A percentile compares a stretch with the other conserved stretches of the same genome.
These are phyloP conservation scores for Setaria viridis DNA, from an alignment of 202 grass and related monocot genomes.

Conservation along the genomic window DNA sequence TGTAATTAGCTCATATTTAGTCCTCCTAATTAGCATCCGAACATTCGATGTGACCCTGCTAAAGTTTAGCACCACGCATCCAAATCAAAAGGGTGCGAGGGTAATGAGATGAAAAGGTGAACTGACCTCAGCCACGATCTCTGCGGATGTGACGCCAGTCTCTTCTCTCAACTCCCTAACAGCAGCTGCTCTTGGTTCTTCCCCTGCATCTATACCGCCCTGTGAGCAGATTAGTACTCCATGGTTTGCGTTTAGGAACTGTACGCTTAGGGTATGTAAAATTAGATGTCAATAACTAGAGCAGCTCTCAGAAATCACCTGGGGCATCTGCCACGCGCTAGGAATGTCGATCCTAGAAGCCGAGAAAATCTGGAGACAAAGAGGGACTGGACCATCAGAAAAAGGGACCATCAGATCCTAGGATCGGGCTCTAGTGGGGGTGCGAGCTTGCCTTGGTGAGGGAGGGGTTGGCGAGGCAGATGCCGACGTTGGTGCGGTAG, in stretches of 20 bases:
- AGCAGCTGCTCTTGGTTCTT: slow-evolving; percentile 72
- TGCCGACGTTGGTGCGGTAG: slow-evolving; percentile 84
- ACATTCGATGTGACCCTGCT: no score
- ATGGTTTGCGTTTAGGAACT: background rate
- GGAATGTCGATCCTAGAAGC: slow-evolving; percentile 91
- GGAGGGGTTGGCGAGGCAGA: slow-evolving; percentile 82
- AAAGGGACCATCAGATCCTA: no score
- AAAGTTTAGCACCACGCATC: no score
- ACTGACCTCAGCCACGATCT: slow-evolving; percentile 74
- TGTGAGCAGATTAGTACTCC: slow-evolving; percentile 4
- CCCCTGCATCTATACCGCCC: slow-evolving; percentile 85
- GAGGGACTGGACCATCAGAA: background rate
- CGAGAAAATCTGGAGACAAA: slow-evolving; percentile 62
- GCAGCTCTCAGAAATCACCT: slow-evolving; percentile 44
- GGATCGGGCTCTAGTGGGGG: no score
- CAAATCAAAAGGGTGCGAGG: no score
- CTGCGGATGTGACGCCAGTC: slow-evolving; percentile 76
- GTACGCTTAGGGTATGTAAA: background rate
- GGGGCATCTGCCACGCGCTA: slow-evolving; percentile 91
- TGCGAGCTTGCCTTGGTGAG: slow-evolving; percentile 64
- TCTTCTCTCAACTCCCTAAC: slow-evolving; percentile 79
- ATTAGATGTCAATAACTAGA: background rate
- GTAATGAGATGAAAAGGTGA: background rate
- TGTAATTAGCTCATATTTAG: no score
- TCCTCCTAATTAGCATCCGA: no score